Evolutionary conservation across 2,329 filamentous ascomycete species (phyloP).

Genomic region (Penicillium frequentans): DNA sequence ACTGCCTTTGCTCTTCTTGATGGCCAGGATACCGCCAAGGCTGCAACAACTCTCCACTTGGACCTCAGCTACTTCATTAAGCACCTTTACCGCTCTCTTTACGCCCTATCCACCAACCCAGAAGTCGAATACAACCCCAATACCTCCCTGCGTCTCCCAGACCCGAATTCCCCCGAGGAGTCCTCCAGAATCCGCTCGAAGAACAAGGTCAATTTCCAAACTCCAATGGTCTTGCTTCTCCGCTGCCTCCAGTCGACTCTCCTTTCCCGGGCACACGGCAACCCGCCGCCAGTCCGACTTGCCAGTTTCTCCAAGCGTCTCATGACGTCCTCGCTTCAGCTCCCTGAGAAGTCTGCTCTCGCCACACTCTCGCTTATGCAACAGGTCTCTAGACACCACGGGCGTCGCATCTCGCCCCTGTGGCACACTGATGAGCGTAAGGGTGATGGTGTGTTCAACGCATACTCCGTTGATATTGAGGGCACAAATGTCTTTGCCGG

Average conservation of each 20-base stretch:
- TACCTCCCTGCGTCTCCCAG: slow-evolving; percentile 69
- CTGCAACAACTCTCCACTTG: slow-evolving; percentile 76
- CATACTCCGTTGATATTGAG: slow-evolving; percentile 72
- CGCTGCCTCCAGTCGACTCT: slow-evolving; percentile 81
- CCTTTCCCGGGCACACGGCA: slow-evolving; percentile 72
- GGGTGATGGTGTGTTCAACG: slow-evolving; percentile 83
- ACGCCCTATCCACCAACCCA: slow-evolving; percentile 74
- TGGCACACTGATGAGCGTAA: slow-evolving; percentile 95
- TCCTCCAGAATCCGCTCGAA: slow-evolving; percentile 43
- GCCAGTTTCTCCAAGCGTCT: slow-evolving; percentile 93
- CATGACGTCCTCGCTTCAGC: slow-evolving; percentile 74
- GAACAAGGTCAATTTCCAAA: slow-evolving; percentile 89
- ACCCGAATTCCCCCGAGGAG: slow-evolving; percentile 56
- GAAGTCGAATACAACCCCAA: slow-evolving; percentile 78
- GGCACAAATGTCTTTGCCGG: slow-evolving; percentile 86
- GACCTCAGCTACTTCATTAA: slow-evolving; percentile 95
- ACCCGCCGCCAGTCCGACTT: slow-evolving; percentile 76
- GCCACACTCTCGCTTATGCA: slow-evolving; percentile 76
- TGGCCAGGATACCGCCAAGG: slow-evolving; percentile 87
- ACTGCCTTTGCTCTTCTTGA: slow-evolving; percentile 96
- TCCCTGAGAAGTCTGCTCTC: slow-evolving; percentile 85
- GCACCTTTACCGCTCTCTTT: slow-evolving; percentile 84
- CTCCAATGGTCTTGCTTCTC: slow-evolving; percentile 87
- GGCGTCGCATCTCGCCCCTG: slow-evolving; percentile 76
- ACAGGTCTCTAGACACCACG: slow-evolving; percentile 78